Base-by-base conservation (phyloP, 1,139 yeast species). In the Arxiozyma heterogenica region DNA sequence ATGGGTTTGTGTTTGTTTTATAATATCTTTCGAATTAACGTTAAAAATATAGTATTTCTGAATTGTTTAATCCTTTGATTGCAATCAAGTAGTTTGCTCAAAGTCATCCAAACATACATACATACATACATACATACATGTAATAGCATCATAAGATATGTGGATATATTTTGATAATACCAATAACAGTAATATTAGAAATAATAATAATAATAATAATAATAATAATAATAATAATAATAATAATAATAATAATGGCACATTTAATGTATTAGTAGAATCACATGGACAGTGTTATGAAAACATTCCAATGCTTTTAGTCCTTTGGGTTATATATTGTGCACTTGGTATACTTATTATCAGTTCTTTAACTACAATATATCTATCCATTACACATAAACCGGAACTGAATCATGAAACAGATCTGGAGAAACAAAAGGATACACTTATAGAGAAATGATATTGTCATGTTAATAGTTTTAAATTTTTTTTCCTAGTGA, bases 281-380 rank as follows among this genome's bases (percentile, higher is more conserved):
- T 46, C 49, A 15, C 39, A 46, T n/a, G 49, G 34, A 20, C 27
- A 30, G 4, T 34, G 20, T 20, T 46, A 30, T 17, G 48, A 34
- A 34, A 46, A 46, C 34, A 46, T 34, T 18, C 42, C 42, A 20
- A 46, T 34, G 51, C 34, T 42, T 11, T 25, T 49, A 25, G 42
- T 49, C 3, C 45, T 49, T 22, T 49, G 46, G 47, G 27, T 49
- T 21, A 43, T 43, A 17, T 49, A 42, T 43, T 49, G 47, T 43
- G 4, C 38, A n/a, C 25, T 49, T 7, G 47, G 51, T 5, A 22
- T 49, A 15, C 22, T 49, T 5, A n/a, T 30, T 12, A 18, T 49
- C 18, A 42, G 47, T 43, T 34, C 38, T 7, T 15, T 49, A 22
- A 42, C 45, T 25, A 42, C 42, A 3, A 18, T 49, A 17, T 49